Conservation (phyloP, 192 early-diverging fungal species). For the Haplosporangium gracile region DNA sequence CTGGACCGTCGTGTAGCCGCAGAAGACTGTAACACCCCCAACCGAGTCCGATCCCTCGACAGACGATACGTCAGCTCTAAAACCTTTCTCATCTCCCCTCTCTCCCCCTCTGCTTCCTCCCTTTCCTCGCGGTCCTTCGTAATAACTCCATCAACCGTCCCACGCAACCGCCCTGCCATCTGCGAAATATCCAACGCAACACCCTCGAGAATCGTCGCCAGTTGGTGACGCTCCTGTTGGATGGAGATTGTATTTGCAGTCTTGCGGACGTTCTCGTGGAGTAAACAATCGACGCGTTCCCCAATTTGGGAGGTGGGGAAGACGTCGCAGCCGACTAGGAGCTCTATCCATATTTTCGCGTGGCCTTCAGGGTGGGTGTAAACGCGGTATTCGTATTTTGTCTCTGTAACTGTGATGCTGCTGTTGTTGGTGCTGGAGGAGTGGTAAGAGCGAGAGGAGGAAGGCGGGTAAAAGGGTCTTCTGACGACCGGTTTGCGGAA, state of each 20-base stretch:
- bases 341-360: conserved; percentile 4
- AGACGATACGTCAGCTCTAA: conserved; percentile 1
- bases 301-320: background rate
- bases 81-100: too few relatives aligned
- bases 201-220: background rate
- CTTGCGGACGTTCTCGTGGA: background rate
- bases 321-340: conserved; percentile 8
- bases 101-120: background rate
- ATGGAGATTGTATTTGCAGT: background rate
- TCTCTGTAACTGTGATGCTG: background rate
- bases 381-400: background rate
- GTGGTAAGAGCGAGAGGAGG: background rate
- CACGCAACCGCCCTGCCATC: background rate
- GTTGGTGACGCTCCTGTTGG: background rate
- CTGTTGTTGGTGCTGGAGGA: background rate
- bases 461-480: background rate
- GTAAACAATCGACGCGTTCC: background rate
- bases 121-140: background rate
- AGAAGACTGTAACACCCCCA: background rate
- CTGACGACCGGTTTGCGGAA: background rate
- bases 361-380: background rate
- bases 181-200: background rate
- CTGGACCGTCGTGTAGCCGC: background rate
- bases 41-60: background rate
- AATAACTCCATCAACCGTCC: background rate